Evolutionary conservation across 805 yeast species (phyloP), one percentile per base, ranked within the genome.

Genomic region (Candida verbasci): DNA sequence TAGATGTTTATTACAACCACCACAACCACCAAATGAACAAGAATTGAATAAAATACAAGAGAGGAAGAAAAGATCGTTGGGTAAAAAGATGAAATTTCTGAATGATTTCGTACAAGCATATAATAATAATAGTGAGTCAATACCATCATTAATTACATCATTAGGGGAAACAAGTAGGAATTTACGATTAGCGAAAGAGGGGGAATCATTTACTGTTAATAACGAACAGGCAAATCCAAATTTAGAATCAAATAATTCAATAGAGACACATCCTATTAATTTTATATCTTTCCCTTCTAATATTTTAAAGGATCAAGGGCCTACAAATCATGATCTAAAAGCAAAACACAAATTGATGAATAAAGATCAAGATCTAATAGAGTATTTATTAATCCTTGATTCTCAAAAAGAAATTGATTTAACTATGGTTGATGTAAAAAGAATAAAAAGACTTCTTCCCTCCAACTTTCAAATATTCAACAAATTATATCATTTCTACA

Each of bases 11-110:
- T 55, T 46, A 9, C 46, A 53, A 26, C 74, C 75, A 1, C 72
- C 75, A 11, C 58, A 62, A 33, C 75, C 74, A 6, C 72, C 74
- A 1, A 56, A 65, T 1, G 61, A 58, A 20, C 65, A 62, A 17
- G 70, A 65, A 48, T 42, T 56, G 43, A 40, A 45, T 45, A 41
- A 56, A 20, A 62, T 61, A 15, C 49, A 58, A 36, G 56, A 55
- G 33, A 40, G 68, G 3, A 58, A 53, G 34, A 50, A 48, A 32
- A 38, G 63, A 31, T 40, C 41, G 10, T 37, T 44, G 17, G 41
- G 45, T 27, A 45, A 40, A 17, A 40, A 41, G 24, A 17, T 20
- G n/a, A 35, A 25, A 25, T 20, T 24, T 16, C 16, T 40, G 3
- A 35, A 27, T 25, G 42, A 29, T 35, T 35, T 35, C 11, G 35